These are phyloP conservation scores for Metarhizium anisopliae DNA, from an alignment of 2,329 filamentous ascomycete species.

Conservation along the genomic window DNA sequence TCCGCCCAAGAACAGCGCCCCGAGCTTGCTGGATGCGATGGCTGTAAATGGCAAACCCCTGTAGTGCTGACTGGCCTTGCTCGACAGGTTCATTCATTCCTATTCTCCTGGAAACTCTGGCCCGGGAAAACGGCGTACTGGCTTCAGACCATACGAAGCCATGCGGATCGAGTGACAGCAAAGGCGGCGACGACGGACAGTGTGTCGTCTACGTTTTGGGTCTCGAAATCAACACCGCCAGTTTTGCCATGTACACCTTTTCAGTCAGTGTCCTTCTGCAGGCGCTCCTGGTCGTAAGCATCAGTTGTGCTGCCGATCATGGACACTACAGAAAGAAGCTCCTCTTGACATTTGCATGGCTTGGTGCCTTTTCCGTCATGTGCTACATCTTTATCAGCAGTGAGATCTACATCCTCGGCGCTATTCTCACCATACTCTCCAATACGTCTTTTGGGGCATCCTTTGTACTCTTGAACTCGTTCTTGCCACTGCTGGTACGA, in stretches of 20 bases:
- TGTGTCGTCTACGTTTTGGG: conserved; percentile 80
- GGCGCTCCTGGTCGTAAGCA: conserved; percentile 84
- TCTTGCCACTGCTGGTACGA: conserved; percentile 81
- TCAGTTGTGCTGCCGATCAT: conserved; percentile 93
- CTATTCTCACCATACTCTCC: conserved; percentile 75
- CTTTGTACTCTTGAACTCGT: conserved; percentile 92
- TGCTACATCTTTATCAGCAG: conserved; percentile 72
- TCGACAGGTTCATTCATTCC: conserved; percentile 80
- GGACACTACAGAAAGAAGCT: conserved; percentile 86
- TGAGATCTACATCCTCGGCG: conserved; percentile 69
- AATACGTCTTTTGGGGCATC: conserved; percentile 94
- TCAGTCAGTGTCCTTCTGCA: conserved; percentile 85
- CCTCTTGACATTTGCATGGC: conserved; percentile 73
- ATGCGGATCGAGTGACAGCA: conserved; percentile 58
- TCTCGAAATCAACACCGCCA: conserved; percentile 85
- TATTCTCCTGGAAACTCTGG: conserved; percentile 87
- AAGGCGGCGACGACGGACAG: conserved; percentile 47
- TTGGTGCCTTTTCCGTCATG: conserved; percentile 79
- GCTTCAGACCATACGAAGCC: conserved; percentile 66
- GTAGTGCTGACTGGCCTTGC: conserved; percentile 1
- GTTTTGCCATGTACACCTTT: conserved; percentile 98
- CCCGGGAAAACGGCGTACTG: conserved; percentile 83
- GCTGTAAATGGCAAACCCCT: background rate
- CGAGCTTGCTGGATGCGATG: no score
- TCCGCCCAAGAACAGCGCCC: no score